Evolutionary conservation across 1,139 yeast genomes (phyloP).

Genomic region (Spathaspora sp.): DNA sequence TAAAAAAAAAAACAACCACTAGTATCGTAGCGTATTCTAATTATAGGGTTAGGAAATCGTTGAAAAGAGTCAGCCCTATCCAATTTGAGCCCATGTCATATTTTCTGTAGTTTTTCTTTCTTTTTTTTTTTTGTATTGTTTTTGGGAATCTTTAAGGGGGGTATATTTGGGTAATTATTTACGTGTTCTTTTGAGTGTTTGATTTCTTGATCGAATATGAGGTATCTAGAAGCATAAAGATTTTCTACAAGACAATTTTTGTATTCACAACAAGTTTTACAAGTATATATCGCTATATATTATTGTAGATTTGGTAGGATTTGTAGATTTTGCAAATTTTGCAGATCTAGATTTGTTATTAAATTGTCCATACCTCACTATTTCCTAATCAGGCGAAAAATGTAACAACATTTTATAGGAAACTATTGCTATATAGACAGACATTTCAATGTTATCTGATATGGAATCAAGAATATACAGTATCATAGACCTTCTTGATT

Average conservation of each 20-base stretch:
- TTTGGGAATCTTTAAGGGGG: background rate
- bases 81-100: background rate
- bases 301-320: too few relatives aligned
- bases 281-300: too few relatives aligned
- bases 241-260: too few relatives aligned
- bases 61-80: background rate
- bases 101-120: too few relatives aligned
- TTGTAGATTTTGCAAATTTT: too few relatives aligned
- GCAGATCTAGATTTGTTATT: background rate
- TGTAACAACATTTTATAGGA: background rate
- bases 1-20: background rate
- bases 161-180: background rate
- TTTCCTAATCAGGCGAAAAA: constrained; percentile 1
- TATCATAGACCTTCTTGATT: constrained; percentile 7
- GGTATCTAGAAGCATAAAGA: background rate
- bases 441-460: background rate
- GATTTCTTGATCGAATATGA: background rate
- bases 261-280: too few relatives aligned
- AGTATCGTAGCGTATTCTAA: background rate
- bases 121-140: background rate
- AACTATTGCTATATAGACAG: background rate
- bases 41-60: background rate
- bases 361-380: background rate
- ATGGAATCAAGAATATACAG: constrained; percentile 6
- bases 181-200: too few relatives aligned